These are phyloP conservation scores for Puccinellia tenuiflora DNA, from an alignment of 176 grass and related monocot species.

Conservation along the genomic window DNA sequence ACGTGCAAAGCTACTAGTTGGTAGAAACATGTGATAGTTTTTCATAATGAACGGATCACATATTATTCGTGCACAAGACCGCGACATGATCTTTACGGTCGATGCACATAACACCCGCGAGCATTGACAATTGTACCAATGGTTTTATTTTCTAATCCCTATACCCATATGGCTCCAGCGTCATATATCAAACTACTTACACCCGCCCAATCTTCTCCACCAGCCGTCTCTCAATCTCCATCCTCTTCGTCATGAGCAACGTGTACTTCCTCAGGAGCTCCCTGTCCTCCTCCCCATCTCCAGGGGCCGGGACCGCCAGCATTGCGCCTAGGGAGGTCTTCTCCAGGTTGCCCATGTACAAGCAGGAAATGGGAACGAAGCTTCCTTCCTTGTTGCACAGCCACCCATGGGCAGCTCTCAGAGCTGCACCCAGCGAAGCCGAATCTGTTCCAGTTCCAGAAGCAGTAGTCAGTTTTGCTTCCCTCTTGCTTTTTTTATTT, in stretches of 20 bases:
- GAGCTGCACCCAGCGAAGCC: constrained; percentile 72
- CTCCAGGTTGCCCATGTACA: constrained; percentile 62
- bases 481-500: background rate
- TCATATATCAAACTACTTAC: constrained; percentile 5
- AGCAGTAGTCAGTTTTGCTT: background rate
- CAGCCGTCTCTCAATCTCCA: constrained; percentile 69
- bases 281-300: constrained; percentile 33
- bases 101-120: background rate
- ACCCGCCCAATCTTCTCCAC: constrained; percentile 59
- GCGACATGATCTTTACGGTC: background rate
- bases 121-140: background rate
- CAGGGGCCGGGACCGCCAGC: constrained; percentile 33
- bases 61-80: background rate
- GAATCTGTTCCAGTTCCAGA: constrained; percentile 50
- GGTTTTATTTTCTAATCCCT: constrained; percentile 13
- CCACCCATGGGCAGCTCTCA: constrained; percentile 93
- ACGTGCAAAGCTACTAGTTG: too few species aligned
- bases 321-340: constrained; percentile 64
- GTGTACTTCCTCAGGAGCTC: constrained; percentile 67
- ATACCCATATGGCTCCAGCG: background rate
- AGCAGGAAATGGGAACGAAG: constrained; percentile 62
- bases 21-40: background rate
- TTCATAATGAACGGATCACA: background rate
- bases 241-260: constrained; percentile 61
- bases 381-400: constrained; percentile 65